Evolutionary conservation across 768 basidiomycete species (phyloP).

Genomic region (Boletus tomentosulus): DNA sequence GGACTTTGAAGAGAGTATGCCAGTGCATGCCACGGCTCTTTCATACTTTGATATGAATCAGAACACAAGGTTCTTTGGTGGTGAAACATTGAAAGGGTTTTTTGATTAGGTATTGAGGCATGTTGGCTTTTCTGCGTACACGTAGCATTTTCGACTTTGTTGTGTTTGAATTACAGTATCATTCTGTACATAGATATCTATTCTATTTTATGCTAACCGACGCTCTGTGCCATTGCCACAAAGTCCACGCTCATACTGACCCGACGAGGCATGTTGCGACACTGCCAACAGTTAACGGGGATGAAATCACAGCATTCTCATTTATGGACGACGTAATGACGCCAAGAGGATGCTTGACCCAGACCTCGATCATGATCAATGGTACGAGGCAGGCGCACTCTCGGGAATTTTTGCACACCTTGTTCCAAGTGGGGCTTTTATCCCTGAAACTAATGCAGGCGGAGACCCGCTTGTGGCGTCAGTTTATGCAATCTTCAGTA

Average conservation of each 20-base stretch:
- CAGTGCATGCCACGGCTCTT: constrained; percentile 14
- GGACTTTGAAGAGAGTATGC: constrained; percentile 19
- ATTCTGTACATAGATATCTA: constrained; percentile 32
- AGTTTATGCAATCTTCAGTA: constrained; percentile 52
- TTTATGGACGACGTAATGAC: constrained; percentile 58
- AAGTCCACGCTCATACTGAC: constrained; percentile 57
- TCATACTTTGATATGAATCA: constrained; percentile 15
- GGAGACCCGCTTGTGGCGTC: constrained; percentile 69
- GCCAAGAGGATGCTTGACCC: constrained; percentile 50
- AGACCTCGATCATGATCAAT: background rate
- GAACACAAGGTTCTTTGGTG: constrained; percentile 18
- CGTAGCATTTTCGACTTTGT: constrained; percentile 16
- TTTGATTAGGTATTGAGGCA: constrained; percentile 15
- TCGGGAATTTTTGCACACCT: background rate
- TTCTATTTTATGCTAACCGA: constrained; percentile 20
- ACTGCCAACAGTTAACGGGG: constrained; percentile 49
- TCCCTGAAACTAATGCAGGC: too few species aligned
- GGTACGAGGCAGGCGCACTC: constrained; percentile 37
- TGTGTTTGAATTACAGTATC: constrained; percentile 17
- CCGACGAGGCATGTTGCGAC: constrained; percentile 64
- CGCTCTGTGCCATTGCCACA: constrained; percentile 2
- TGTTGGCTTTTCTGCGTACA: constrained; percentile 19
- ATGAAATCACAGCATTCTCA: constrained; percentile 54
- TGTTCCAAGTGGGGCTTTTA: too few species aligned
- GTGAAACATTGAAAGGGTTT: constrained; percentile 17